Evolutionary conservation across 768 basidiomycete species (phyloP).

Genomic region (Leccinum disarticulatum): DNA sequence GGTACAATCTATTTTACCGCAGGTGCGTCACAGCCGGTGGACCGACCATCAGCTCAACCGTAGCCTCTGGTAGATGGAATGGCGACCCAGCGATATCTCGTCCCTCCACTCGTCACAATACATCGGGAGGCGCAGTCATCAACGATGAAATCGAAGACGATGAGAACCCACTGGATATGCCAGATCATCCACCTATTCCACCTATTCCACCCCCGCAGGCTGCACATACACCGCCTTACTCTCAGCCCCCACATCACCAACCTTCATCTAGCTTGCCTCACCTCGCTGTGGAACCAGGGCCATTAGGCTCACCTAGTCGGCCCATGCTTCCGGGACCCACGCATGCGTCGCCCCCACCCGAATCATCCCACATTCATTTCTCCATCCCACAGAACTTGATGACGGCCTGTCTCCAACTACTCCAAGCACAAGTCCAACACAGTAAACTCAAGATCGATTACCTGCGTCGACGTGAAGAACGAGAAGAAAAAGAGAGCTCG

Average conservation of each 20-base stretch:
- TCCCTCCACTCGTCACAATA: constrained; percentile 40
- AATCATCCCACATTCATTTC: constrained; percentile 48
- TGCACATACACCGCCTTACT: constrained; percentile 23
- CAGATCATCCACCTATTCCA: constrained; percentile 25
- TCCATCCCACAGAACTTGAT: constrained; percentile 58
- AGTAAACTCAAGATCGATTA: constrained; percentile 71
- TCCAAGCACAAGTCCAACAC: constrained; percentile 68
- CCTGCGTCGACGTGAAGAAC: constrained; percentile 62
- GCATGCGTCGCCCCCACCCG: constrained; percentile 24
- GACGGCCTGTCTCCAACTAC: constrained; percentile 53
- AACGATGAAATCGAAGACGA: constrained; percentile 56
- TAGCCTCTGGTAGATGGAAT: constrained; percentile 50
- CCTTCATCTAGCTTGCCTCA: constrained; percentile 17
- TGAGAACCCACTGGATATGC: constrained; percentile 45
- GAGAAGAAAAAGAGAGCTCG: constrained; percentile 60
- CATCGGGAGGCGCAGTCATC: constrained; percentile 29
- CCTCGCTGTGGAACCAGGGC: constrained; percentile 18
- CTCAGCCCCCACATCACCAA: constrained; percentile 18
- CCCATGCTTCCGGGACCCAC: constrained; percentile 9
- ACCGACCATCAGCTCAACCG: background rate
- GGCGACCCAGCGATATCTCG: constrained; percentile 63
- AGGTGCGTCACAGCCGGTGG: constrained; percentile 41
- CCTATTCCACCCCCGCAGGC: constrained; percentile 29
- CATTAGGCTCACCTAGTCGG: constrained; percentile 19
- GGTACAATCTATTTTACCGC: constrained; percentile 73